These are phyloP conservation scores for Trametes elegans DNA, from an alignment of 768 basidiomycete genomes.

Conservation along the genomic window DNA sequence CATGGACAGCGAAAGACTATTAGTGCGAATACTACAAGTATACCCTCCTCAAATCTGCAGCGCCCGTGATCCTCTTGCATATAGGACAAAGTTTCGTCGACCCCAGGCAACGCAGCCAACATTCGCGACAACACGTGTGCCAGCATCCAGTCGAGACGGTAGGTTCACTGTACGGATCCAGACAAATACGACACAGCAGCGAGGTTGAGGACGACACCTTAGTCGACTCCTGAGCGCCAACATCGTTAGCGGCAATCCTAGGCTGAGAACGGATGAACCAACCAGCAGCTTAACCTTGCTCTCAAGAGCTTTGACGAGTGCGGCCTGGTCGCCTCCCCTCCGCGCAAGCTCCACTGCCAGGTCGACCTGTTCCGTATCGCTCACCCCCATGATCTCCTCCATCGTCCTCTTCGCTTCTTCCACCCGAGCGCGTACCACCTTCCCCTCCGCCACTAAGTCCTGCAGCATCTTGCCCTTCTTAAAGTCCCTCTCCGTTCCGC, in stretches of 20 bases:
- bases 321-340: constrained; percentile 44
- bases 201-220: constrained; percentile 41
- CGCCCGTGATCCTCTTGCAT: constrained; percentile 81
- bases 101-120: constrained; percentile 83
- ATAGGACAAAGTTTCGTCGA: constrained; percentile 83
- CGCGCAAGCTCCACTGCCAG: constrained; percentile 47
- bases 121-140: constrained; percentile 82
- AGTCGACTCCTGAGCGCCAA: constrained; percentile 44
- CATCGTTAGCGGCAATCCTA: background rate
- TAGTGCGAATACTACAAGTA: constrained; percentile 49
- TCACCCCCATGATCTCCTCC: constrained; percentile 41
- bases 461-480: constrained; percentile 34
- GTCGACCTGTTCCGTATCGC: constrained; percentile 31
- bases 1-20: constrained; percentile 4
- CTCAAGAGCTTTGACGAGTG: constrained; percentile 55
- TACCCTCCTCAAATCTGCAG: constrained; percentile 70
- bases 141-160: constrained; percentile 84
- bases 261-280: constrained; percentile 24
- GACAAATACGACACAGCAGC: constrained; percentile 70
- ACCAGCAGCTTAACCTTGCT: constrained; percentile 59
- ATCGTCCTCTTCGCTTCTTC: constrained; percentile 33
- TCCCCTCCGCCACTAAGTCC: constrained; percentile 55
- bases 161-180: constrained; percentile 75
- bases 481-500: constrained; percentile 24
- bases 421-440: constrained; percentile 28